Percentiles rank a stretch among this genome's conserved stretches.
These are phyloP conservation scores for Bolboschoenus planiculmis DNA, from an alignment of 176 grass and related monocot species.

Conservation along the genomic window DNA sequence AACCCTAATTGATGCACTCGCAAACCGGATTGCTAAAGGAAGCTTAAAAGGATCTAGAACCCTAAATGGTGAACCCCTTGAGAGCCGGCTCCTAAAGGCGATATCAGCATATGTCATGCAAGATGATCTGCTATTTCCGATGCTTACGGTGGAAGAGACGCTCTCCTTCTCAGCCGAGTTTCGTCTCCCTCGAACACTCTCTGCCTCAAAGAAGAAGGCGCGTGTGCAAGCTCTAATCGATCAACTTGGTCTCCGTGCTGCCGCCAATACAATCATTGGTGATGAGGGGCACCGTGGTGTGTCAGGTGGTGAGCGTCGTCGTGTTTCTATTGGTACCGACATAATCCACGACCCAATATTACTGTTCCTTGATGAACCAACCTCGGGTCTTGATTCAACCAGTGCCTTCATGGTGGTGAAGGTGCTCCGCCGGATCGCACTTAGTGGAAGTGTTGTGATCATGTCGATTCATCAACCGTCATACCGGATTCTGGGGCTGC, in stretches of 20 bases:
- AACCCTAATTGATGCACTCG: slow-evolving; percentile 87
- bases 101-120: slow-evolving; percentile 98
- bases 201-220: slow-evolving; percentile 57
- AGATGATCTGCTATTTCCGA: slow-evolving; percentile 88
- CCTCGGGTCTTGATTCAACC: slow-evolving; percentile 91
- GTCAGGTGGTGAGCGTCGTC: slow-evolving; percentile 75
- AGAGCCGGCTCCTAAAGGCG: slow-evolving; percentile 42
- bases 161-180: slow-evolving; percentile 93
- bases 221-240: slow-evolving; percentile 81
- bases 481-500: slow-evolving; percentile 64
- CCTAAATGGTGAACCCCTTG: slow-evolving; percentile 71
- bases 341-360: slow-evolving; percentile 92
- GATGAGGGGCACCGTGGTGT: slow-evolving; percentile 91
- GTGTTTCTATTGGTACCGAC: slow-evolving; percentile 82
- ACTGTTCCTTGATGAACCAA: slow-evolving; percentile 94
- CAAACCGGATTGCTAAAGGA: slow-evolving; percentile 63
- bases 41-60: slow-evolving; percentile 64
- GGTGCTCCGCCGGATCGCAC: slow-evolving; percentile 73
- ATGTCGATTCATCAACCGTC: slow-evolving; percentile 92
- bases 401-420: slow-evolving; percentile 90
- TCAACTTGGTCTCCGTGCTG: slow-evolving; percentile 62
- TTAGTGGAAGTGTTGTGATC: slow-evolving; percentile 84
- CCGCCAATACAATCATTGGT: slow-evolving; percentile 84
- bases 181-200: slow-evolving; percentile 65
- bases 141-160: slow-evolving; percentile 91